Evolutionary conservation across 768 basidiomycete genomes (phyloP).

Genomic region (Russula dissimulans): DNA sequence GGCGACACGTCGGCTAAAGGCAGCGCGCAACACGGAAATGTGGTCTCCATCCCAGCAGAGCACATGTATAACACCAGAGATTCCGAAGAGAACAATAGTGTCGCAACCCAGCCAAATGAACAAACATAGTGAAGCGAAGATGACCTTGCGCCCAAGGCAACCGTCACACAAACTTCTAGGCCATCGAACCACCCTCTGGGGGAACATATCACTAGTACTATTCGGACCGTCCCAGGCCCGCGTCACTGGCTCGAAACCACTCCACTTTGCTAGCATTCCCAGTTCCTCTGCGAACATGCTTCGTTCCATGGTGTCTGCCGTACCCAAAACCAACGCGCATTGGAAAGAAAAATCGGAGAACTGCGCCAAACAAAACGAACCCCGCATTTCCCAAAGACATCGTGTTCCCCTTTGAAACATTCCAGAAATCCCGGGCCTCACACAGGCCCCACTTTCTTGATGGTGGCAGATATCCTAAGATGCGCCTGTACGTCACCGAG

Average conservation of each 20-base stretch:
- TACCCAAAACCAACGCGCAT: slow-evolving; percentile 26
- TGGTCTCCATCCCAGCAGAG: not conserved
- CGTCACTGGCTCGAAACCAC: not conserved
- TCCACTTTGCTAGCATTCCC: not conserved
- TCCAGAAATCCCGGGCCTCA: slow-evolving; percentile 32
- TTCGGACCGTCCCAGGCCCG: no score
- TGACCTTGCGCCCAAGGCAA: not conserved
- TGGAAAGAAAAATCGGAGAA: slow-evolving; percentile 24
- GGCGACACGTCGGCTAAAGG: not conserved
- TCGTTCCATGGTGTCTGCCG: not conserved
- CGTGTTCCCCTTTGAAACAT: slow-evolving; percentile 41
- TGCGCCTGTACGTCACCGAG: slow-evolving; percentile 33
- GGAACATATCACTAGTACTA: not conserved
- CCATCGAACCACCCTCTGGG: not conserved
- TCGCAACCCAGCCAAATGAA: no score
- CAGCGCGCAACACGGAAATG: no score
- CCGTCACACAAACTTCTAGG: not conserved
- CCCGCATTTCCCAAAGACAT: slow-evolving; percentile 49
- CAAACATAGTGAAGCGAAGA: no score
- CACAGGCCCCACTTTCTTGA: slow-evolving; percentile 34
- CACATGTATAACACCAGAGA: not conserved
- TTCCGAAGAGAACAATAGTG: not conserved
- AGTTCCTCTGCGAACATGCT: not conserved
- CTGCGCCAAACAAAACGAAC: slow-evolving; percentile 37
- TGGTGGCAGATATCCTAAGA: slow-evolving; percentile 40